phyloP scores from a whole-genome alignment of 1,284 basidiomycete species.

The Rhodotorula sp. region DNA sequence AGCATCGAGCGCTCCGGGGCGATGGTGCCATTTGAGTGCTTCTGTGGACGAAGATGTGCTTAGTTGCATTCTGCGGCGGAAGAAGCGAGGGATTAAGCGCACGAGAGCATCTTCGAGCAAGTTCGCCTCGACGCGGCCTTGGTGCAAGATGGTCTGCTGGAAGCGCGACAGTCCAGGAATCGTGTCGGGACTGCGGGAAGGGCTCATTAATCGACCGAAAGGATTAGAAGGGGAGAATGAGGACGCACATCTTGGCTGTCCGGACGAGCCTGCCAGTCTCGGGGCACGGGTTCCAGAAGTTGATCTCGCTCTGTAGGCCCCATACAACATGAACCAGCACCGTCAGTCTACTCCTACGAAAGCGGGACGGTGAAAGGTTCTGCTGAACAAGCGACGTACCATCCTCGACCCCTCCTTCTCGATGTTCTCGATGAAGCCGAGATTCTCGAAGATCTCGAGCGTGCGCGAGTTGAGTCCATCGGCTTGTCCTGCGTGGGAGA shows the following conservation, averaged over 20 bases:
- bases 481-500: constrained; percentile 62
- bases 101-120: constrained; percentile 39
- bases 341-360: not conserved
- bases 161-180: constrained; percentile 44
- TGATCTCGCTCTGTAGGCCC: constrained; percentile 26
- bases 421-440: constrained; percentile 36
- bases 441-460: constrained; percentile 66
- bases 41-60: constrained; percentile 8
- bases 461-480: constrained; percentile 75
- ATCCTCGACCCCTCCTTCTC: constrained; percentile 39
- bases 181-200: constrained; percentile 33
- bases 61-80: not conserved
- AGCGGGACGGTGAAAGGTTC: too few relatives aligned
- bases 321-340: fast-evolving
- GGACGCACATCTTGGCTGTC: constrained; percentile 30
- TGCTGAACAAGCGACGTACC: constrained; percentile 15
- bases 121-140: constrained; percentile 43
- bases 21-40: constrained; percentile 33
- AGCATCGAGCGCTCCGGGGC: constrained; percentile 41
- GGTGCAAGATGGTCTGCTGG: constrained; percentile 44
- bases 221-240: not conserved
- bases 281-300: constrained; percentile 39
- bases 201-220: not conserved
- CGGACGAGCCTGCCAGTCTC: constrained; percentile 28
- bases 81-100: not conserved